Conservation (phyloP, 1,284 basidiomycete genomes). For the Cerioporus squamosus region DNA sequence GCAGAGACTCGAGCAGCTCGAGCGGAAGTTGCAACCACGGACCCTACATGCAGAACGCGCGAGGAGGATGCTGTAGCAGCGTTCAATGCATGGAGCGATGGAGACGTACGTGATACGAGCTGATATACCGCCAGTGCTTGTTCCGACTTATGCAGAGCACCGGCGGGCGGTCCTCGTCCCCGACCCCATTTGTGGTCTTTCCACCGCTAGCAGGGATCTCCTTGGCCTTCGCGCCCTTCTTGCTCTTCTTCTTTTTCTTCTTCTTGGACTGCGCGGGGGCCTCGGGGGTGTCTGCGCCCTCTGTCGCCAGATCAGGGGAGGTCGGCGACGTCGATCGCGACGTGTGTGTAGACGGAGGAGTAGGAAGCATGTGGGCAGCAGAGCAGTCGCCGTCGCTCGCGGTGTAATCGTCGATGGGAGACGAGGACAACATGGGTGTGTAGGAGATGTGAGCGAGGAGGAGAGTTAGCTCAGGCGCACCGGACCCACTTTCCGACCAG, state of each 20-base stretch:
- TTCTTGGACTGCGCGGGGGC: slow-evolving; percentile 50
- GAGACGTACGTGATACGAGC: slow-evolving; percentile 79
- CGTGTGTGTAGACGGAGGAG: slow-evolving; percentile 31
- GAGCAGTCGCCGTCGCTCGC: slow-evolving; percentile 4
- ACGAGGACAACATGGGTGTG: neutral
- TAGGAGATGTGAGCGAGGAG: no score
- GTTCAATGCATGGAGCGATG: neutral
- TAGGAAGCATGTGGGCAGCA: slow-evolving; percentile 19
- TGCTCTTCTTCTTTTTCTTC: slow-evolving; percentile 75
- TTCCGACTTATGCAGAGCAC: slow-evolving; percentile 82
- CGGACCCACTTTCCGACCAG: no score
- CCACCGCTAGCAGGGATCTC: slow-evolving; percentile 34
- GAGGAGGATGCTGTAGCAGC: neutral
- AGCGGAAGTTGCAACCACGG: slow-evolving; percentile 87
- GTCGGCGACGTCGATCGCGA: slow-evolving; percentile 30
- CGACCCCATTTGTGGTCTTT: slow-evolving; percentile 9
- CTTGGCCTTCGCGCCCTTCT: slow-evolving; percentile 56
- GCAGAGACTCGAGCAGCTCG: slow-evolving; percentile 79
- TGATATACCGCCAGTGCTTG: slow-evolving; percentile 88
- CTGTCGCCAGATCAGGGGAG: neutral
- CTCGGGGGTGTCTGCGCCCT: slow-evolving; percentile 8
- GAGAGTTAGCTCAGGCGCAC: no score
- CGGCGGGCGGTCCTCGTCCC: slow-evolving; percentile 45
- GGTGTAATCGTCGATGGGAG: neutral
- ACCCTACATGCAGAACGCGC: slow-evolving; percentile 51